Evolutionary conservation across 176 grass and related monocot species (phyloP).

Genomic region (Tillandsia fasciculata): DNA sequence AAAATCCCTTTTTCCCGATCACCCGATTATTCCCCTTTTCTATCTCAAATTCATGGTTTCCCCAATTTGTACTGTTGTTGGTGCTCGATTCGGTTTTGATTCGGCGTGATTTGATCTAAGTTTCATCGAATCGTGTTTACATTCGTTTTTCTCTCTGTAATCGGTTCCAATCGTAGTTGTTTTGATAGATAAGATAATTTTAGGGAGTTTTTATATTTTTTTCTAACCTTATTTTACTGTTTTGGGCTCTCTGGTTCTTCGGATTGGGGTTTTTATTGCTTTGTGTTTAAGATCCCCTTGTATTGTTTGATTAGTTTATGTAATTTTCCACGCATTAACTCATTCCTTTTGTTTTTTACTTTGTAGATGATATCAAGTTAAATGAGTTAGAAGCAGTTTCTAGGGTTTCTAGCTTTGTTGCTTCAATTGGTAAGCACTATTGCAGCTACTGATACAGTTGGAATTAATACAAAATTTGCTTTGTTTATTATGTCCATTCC

Average conservation of each 20-base stretch:
- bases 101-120: background rate
- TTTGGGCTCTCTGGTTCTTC: too few relatives aligned
- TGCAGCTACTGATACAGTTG: background rate
- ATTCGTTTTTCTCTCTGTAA: background rate
- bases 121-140: background rate
- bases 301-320: background rate
- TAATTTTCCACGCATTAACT: background rate
- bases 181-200: background rate
- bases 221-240: background rate
- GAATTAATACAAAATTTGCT: background rate
- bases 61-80: too few relatives aligned
- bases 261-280: background rate
- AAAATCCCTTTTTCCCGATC: too few relatives aligned
- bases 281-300: background rate
- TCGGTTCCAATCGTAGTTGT: background rate
- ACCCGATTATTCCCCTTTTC: too few relatives aligned
- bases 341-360: background rate
- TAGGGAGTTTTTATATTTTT: background rate
- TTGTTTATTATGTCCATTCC: background rate
- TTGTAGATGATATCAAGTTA: background rate
- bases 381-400: background rate
- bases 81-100: background rate
- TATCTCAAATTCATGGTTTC: too few relatives aligned
- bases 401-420: slow-evolving; percentile 21
- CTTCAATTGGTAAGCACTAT: slow-evolving; percentile 4